These are phyloP conservation scores for Gillenia trifoliata DNA, from an alignment of 306 rosid species.

Conservation along the genomic window DNA sequence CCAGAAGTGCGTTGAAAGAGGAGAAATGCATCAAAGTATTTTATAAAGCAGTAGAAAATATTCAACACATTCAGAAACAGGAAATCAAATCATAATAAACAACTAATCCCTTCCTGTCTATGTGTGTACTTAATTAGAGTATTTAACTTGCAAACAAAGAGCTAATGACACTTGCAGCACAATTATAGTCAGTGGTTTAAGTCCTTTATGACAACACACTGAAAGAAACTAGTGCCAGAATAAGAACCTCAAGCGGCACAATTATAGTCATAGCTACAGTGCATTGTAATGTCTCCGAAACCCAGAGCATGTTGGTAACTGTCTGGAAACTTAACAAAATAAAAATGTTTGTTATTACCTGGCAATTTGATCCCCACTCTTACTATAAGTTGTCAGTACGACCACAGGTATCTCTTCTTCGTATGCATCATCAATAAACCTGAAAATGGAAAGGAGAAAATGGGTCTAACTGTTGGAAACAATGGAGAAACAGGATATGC, in stretches of 20 bases:
- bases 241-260: no score
- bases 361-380: slow-evolving; percentile 57
- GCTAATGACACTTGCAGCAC: no score
- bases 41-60: background rate
- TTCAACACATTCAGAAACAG: background rate
- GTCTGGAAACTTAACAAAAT: background rate
- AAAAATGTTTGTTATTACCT: slow-evolving; percentile 35
- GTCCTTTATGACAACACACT: background rate
- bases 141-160: background rate
- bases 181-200: no score
- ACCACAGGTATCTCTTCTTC: slow-evolving; percentile 64
- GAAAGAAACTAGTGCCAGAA: background rate
- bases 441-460: slow-evolving; percentile 35
- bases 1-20: slow-evolving; percentile 7
- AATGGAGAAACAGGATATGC: background rate
- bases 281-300: background rate
- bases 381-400: slow-evolving; percentile 68
- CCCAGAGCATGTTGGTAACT: background rate
- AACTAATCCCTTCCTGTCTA: background rate
- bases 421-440: slow-evolving; percentile 79
- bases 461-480: background rate
- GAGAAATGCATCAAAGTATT: background rate
- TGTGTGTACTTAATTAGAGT: background rate
- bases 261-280: background rate
- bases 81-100: no score